Evolutionary conservation across 2,329 filamentous ascomycete genomes (phyloP), one percentile per base, ranked within the genome.

Genomic region (Aspergillus viridinutans): DNA sequence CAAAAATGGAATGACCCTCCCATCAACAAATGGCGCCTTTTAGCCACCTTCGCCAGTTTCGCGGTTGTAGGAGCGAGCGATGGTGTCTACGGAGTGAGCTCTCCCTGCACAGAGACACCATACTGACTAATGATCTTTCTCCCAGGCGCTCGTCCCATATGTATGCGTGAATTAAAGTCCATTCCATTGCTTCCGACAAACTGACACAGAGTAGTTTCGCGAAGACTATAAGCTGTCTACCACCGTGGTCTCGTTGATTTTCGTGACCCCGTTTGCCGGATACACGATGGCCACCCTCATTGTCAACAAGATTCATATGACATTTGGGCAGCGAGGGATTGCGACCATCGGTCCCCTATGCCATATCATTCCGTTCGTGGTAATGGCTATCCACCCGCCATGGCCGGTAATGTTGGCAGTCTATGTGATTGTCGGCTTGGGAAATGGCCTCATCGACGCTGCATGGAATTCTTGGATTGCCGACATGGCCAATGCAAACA

Each of bases 401-500:
- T 76, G 72, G 32, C 70, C 72, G 0, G 66, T 72, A 0, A 61
- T 75, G 23, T 67, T 74, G 8, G 56, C 68, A 4, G 66, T 66
- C 40, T 76, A 72, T 55, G 65, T 72, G 48, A 62, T 76, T 20
- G 68, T 68, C 8, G 74, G 73, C 0, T 62, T 75, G 32, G 74
- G 72, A 7, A 73, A 74, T 48, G 73, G 72, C 1, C 61, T 74
- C 9, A 69, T 71, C 26, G 73, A 85, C 62, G 81, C 81, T 0
- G 83, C 78, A 14, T 85, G 81, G 77, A 83, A 82, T 60, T 80
- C 81, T 0, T 84, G 81, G 80, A 80, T 84, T n/a, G 89, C 88
- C 12, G 86, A 85, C 65, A 89, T 92, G 85, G 79, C 83, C 7
- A 83, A 83, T 57, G 83, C 87, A 12, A 91, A 92, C 68, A 85